These are phyloP conservation scores for Paspalum notatum DNA, from an alignment of 176 grass and related monocot genomes.

Conservation along the genomic window DNA sequence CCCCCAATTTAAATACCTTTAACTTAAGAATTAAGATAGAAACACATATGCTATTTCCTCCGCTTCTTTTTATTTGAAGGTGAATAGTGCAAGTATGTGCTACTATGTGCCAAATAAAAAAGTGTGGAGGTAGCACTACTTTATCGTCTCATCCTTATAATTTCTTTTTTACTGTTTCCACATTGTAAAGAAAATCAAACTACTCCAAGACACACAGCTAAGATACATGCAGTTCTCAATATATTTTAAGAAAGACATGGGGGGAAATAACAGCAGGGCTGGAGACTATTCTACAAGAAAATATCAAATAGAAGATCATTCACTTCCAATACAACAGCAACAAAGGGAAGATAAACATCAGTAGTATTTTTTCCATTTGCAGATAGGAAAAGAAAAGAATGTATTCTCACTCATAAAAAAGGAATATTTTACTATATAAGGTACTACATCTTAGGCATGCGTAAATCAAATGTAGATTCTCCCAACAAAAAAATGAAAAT, in stretches of 20 bases:
- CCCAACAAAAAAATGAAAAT: slow-evolving; percentile 5
- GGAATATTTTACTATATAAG: background rate
- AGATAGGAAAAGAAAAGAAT: background rate
- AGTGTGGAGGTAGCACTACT: too few relatives aligned
- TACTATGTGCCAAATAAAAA: too few relatives aligned
- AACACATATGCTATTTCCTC: background rate
- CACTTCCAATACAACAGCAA: slow-evolving; percentile 2
- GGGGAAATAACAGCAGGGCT: background rate
- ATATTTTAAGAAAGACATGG: slow-evolving; percentile 3
- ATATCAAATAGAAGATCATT: background rate
- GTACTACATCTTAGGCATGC: background rate
- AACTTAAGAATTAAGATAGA: background rate
- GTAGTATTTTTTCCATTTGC: background rate
- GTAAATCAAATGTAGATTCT: background rate
- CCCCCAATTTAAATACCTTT: background rate
- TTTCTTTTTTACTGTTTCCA: background rate
- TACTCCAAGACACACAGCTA: background rate
- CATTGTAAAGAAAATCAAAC: background rate
- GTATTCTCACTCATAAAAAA: background rate
- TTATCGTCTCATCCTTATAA: background rate
- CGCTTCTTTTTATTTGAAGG: too few relatives aligned
- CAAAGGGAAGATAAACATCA: background rate
- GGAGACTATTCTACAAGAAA: slow-evolving; percentile 14
- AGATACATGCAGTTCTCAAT: background rate
- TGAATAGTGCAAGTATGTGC: too few relatives aligned